Conservation (phyloP, 2,329 filamentous ascomycete genomes). For the Cercospora sp. region DNA sequence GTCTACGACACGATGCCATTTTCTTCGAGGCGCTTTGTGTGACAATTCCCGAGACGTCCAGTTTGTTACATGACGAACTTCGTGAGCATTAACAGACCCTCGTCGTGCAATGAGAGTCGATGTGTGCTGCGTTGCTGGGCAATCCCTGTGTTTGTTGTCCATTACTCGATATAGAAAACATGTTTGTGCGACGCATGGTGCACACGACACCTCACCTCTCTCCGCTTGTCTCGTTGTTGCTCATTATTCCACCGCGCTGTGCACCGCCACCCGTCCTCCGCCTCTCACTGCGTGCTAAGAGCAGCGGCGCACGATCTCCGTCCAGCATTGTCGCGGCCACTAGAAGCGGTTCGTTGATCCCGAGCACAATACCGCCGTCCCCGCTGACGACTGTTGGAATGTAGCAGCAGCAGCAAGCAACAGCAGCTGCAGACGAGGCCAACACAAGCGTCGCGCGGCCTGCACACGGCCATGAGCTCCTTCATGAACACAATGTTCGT, state of each 20-base stretch:
- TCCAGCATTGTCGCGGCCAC: neutral
- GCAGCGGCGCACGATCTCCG: neutral
- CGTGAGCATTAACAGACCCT: neutral
- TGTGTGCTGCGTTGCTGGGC: neutral
- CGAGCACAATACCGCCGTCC: neutral
- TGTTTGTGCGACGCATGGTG: neutral
- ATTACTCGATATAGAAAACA: conserved; percentile 3
- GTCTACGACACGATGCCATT: neutral
- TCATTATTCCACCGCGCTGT: neutral
- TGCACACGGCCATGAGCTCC: conserved; percentile 60
- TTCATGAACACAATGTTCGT: conserved; percentile 82
- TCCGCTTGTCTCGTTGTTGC: neutral
- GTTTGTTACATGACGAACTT: neutral
- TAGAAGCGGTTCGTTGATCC: conserved; percentile 6
- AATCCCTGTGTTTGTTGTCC: neutral
- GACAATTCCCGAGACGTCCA: neutral
- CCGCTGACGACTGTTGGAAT: conserved; percentile 5
- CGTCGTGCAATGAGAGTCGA: neutral
- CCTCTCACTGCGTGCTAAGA: neutral
- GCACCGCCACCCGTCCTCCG: neutral
- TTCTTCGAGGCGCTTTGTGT: neutral
- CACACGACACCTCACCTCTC: neutral
- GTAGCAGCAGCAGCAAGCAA: conserved; percentile 1
- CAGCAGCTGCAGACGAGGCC: neutral
- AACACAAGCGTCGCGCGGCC: neutral